Percentiles rank a stretch among this genome's conserved stretches.
Evolutionary conservation across 495 filamentous ascomycete genomes (phyloP).

Genomic region (Lasiosphaeris hirsuta): DNA sequence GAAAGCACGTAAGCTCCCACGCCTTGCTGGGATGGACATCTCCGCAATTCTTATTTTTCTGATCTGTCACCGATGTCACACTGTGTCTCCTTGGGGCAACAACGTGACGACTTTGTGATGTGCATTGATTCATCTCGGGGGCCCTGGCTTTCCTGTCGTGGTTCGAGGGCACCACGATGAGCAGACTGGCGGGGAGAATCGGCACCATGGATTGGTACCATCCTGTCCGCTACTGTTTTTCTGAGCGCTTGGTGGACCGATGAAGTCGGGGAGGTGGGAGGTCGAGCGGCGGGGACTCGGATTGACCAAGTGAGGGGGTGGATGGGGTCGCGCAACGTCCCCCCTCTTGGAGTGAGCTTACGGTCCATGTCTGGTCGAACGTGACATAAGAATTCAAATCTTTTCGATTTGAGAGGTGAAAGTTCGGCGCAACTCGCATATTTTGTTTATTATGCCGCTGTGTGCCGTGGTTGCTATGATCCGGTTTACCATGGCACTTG

Average conservation of each 20-base stretch:
- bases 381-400: background rate
- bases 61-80: constrained; percentile 12
- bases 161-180: background rate
- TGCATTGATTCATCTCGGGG: constrained; percentile 13
- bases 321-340: background rate
- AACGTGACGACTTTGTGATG: constrained; percentile 1
- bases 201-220: background rate
- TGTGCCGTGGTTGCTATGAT: background rate
- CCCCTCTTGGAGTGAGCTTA: background rate
- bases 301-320: no score
- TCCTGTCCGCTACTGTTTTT: background rate
- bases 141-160: background rate
- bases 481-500: background rate
- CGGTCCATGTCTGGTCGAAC: background rate
- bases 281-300: background rate
- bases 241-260: no score
- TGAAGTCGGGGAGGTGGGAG: background rate
- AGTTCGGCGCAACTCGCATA: background rate
- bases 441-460: constrained; percentile 5
- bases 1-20: background rate
- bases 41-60: constrained; percentile 7
- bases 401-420: background rate
- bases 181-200: background rate
- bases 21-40: constrained; percentile 6
- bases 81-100: constrained; percentile 6